Evolutionary conservation across 306 rosid genomes (phyloP).

Genomic region (Begonia fuchsioides): DNA sequence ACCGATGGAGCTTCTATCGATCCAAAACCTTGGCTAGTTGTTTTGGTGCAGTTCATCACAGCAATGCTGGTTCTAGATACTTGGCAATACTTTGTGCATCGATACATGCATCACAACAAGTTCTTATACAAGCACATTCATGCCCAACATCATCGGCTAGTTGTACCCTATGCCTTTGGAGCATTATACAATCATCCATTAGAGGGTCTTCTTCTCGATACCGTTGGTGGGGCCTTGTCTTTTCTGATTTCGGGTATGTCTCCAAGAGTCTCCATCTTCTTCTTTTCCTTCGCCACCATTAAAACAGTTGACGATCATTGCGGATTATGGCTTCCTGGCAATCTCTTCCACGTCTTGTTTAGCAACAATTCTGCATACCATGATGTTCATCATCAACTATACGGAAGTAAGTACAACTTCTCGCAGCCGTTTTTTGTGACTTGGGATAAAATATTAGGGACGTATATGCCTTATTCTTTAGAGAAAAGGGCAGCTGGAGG

Average conservation of each 20-base stretch:
- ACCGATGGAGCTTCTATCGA: conserved; percentile 7
- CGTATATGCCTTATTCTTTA: conserved; percentile 68
- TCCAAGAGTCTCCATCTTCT: conserved; percentile 57
- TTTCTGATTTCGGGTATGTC: conserved; percentile 71
- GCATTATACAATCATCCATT: conserved; percentile 86
- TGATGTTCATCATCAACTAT: conserved; percentile 85
- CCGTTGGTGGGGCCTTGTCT: conserved; percentile 71
- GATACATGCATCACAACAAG: conserved; percentile 88
- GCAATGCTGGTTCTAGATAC: conserved; percentile 85
- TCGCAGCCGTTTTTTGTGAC: conserved; percentile 84
- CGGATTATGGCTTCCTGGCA: conserved; percentile 82
- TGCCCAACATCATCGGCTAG: conserved; percentile 68
- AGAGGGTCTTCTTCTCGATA: conserved; percentile 83
- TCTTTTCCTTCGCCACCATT: conserved; percentile 70
- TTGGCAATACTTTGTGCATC: conserved; percentile 88
- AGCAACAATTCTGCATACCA: conserved; percentile 82
- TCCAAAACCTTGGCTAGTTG: conserved; percentile 9
- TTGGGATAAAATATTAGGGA: conserved; percentile 77
- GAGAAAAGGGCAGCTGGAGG: conserved; percentile 65
- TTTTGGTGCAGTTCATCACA: conserved; percentile 36
- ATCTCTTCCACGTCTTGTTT: conserved; percentile 57
- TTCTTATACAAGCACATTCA: conserved; percentile 70
- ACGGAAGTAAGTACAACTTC: conserved; percentile 68
- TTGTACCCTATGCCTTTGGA: conserved; percentile 82
- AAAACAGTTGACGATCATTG: conserved; percentile 85